phyloP scores from a whole-genome alignment of 2,329 filamentous ascomycete species.

The Neofusicoccum parvum region DNA sequence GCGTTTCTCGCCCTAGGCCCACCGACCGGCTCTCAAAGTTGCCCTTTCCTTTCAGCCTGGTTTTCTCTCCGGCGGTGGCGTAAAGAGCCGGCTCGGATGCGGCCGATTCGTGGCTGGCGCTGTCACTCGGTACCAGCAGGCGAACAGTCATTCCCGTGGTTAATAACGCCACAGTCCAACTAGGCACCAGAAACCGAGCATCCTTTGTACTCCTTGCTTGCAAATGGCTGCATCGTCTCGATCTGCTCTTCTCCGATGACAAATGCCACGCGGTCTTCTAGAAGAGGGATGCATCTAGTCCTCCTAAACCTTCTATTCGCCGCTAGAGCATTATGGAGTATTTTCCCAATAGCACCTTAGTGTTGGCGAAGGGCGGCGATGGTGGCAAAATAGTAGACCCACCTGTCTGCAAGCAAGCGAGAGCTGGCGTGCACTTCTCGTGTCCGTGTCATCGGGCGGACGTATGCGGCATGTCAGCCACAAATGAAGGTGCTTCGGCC shows the following conservation, averaged over 20 bases:
- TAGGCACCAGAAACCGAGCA: not conserved
- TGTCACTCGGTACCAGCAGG: not conserved
- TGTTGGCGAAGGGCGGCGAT: not conserved
- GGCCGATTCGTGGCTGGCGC: not conserved
- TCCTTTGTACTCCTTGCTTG: not conserved
- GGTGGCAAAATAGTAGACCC: not conserved
- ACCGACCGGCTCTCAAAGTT: not conserved
- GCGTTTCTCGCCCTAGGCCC: not conserved
- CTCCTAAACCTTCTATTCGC: too few species aligned
- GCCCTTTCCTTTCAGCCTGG: constrained; percentile 7
- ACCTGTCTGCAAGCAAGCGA: constrained; percentile 5
- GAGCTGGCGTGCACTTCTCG: not conserved
- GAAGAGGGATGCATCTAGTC: not conserved
- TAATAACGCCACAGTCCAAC: not conserved
- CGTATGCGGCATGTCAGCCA: constrained; percentile 4
- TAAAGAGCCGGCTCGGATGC: not conserved
- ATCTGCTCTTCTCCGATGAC: not conserved
- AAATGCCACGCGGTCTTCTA: not conserved
- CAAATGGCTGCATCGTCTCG: too few species aligned
- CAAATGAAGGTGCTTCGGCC: not conserved
- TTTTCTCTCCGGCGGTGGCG: constrained; percentile 1
- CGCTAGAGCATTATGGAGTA: not conserved
- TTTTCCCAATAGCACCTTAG: not conserved
- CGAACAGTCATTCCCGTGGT: not conserved
- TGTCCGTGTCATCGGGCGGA: not conserved